Evolutionary conservation across 1,139 yeast genomes (phyloP).

Genomic region (Zygotorulaspora mrakii): DNA sequence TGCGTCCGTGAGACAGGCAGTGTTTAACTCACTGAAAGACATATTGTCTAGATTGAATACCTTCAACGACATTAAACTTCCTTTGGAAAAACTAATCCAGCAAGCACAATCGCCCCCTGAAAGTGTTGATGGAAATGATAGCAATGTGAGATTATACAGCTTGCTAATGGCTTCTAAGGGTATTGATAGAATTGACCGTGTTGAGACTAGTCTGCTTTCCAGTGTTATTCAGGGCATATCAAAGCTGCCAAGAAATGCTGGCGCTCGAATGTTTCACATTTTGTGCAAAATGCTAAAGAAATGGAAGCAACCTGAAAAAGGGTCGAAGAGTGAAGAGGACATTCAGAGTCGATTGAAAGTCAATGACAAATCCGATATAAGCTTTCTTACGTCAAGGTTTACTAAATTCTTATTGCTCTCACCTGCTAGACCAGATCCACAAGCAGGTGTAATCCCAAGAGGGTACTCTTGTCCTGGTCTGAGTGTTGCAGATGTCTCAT

Average conservation of each 20-base stretch:
- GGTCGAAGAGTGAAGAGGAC: constrained; percentile 43
- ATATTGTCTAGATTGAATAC: constrained; percentile 64
- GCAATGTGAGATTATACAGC: constrained; percentile 61
- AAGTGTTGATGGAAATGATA: constrained; percentile 43
- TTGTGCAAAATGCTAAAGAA: constrained; percentile 51
- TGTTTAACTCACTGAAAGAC: constrained; percentile 64
- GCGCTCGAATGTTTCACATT: constrained; percentile 61
- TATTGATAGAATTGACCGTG: constrained; percentile 48
- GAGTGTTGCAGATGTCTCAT: constrained; percentile 50
- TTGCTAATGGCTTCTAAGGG: constrained; percentile 65
- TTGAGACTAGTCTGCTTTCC: constrained; percentile 45
- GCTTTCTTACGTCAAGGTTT: constrained; percentile 46
- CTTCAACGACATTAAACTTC: constrained; percentile 52
- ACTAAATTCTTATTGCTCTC: constrained; percentile 55
- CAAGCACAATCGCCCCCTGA: constrained; percentile 60
- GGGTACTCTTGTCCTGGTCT: constrained; percentile 60
- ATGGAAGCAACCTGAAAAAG: constrained; percentile 51
- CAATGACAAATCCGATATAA: constrained; percentile 36
- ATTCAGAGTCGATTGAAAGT: constrained; percentile 38
- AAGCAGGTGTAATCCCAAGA: constrained; percentile 39
- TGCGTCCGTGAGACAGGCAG: constrained; percentile 61
- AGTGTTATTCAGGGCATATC: constrained; percentile 48
- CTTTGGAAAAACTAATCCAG: constrained; percentile 54
- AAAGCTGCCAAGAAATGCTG: constrained; percentile 37
- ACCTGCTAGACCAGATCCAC: constrained; percentile 41